Base-by-base conservation (phyloP, 495 filamentous ascomycete genomes). In the Xylaria castorea region DNA sequence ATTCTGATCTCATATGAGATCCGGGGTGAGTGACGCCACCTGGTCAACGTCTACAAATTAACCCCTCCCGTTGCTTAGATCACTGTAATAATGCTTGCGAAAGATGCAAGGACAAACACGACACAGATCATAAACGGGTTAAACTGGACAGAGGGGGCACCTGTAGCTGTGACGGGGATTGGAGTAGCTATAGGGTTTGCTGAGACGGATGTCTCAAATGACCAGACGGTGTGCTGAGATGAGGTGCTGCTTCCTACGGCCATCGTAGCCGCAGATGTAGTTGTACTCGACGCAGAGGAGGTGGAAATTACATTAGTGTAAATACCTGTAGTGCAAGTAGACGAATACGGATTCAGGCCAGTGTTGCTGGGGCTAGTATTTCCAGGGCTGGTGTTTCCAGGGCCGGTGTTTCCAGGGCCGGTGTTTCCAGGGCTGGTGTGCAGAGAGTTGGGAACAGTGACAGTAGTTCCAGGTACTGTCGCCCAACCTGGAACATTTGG, bases 291-390 rank as follows among this genome's bases (percentile, higher is more conserved):
- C 25, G 50, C 27, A 58, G 16, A n/a, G 22, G 70, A 50, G 1
- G 50, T 61, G 2, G 70, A 58, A 72, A 72, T 51, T 22, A 72
- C 63, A 57, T 72, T 61, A 2, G 70, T 72, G 38, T 58, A 72
- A 16, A 72, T 60, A 51, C 63, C 70, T 32, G 70, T 72, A 40
- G 70, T 72, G 44, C 70, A 72, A 38, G 63, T 60, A 5, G 70
- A 66, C 2, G 70, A 66, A 38, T 42, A 46, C 16, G 36, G 11
- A 6, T 55, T 9, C n/a, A 57, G 32, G 22, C 57, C 32, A 42
- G 68, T 64, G 27, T 34, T 36, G 34, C 36, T 9, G 2, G 46
- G 20, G 18, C 46, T 18, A 20, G 16, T 48, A 18, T 46, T 16
- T 4, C 44, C 44, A 20, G 44, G 44, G 16, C 44, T 12, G 5